Conservation (phyloP, 163 green algal genomes). For the Scenedesmus sp. region DNA sequence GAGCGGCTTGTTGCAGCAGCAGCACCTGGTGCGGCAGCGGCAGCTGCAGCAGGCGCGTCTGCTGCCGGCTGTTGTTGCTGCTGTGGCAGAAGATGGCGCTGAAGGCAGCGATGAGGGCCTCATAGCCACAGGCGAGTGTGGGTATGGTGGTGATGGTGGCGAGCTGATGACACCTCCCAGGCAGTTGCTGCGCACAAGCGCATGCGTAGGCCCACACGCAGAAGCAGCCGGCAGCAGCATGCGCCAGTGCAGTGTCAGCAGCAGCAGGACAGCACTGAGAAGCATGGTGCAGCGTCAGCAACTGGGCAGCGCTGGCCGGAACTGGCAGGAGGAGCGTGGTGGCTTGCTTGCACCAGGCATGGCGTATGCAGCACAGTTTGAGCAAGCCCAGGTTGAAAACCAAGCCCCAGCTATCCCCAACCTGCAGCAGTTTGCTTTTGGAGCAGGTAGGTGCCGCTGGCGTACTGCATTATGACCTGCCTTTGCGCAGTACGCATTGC, state of each 20-base stretch:
- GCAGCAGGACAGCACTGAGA: background rate
- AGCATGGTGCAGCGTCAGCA: background rate
- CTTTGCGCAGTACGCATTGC: too few species aligned
- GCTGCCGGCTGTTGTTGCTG: background rate
- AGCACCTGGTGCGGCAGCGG: background rate
- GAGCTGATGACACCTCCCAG: background rate
- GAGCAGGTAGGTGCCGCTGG: background rate
- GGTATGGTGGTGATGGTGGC: background rate
- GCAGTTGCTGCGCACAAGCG: background rate
- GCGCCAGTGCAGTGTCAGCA: background rate
- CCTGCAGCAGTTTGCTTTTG: conserved; percentile 44
- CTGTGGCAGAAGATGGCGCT: background rate
- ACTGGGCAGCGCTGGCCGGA: background rate
- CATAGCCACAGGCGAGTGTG: background rate
- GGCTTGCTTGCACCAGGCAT: background rate
- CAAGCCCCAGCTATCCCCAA: background rate
- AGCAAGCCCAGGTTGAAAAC: background rate
- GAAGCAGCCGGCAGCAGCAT: background rate
- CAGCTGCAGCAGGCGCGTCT: background rate
- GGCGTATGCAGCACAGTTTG: background rate
- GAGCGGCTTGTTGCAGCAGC: background rate
- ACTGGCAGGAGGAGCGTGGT: background rate
- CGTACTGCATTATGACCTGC: background rate
- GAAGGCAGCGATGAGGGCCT: background rate
- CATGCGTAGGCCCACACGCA: background rate